phyloP scores from a whole-genome alignment of 768 basidiomycete genomes.

The Coprinopsis marcescibilis region DNA sequence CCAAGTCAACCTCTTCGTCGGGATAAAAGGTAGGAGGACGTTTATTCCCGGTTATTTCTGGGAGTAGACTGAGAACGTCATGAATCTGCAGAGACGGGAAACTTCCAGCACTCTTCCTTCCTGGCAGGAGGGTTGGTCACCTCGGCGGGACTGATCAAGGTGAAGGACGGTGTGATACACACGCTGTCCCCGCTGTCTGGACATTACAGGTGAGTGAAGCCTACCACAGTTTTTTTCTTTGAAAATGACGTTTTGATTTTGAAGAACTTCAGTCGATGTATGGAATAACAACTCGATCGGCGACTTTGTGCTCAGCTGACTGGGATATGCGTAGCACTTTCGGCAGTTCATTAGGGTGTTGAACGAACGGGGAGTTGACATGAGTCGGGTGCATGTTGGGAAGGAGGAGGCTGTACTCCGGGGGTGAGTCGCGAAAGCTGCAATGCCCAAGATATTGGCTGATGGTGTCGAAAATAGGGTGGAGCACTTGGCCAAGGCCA shows the following conservation, averaged over 20 bases:
- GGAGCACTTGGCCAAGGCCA: conserved; percentile 39
- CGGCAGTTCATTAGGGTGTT: conserved; percentile 48
- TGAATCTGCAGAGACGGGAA: conserved; percentile 36
- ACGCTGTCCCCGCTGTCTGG: conserved; percentile 61
- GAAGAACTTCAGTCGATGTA: conserved; percentile 50
- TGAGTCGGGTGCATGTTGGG: conserved; percentile 52
- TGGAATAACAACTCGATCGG: not conserved
- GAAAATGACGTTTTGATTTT: not conserved
- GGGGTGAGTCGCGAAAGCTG: conserved; percentile 32
- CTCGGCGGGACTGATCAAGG: conserved; percentile 59
- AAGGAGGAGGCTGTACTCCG: conserved; percentile 56
- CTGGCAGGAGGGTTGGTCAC: conserved; percentile 54
- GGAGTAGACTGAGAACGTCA: not conserved
- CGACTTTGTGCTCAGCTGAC: not conserved
- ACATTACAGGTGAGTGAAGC: conserved; percentile 44
- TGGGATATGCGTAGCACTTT: conserved; percentile 41
- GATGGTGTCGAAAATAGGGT: conserved; percentile 25
- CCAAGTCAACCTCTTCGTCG: conserved; percentile 59
- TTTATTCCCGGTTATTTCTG: not conserved
- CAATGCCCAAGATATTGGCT: not conserved
- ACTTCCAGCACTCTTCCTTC: conserved; percentile 65
- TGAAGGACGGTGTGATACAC: conserved; percentile 55
- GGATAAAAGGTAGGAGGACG: conserved; percentile 45
- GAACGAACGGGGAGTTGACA: conserved; percentile 48
- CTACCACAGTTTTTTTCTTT: not conserved